A percentile compares a stretch with the other conserved stretches of the same genome.
Conservation (phyloP, 495 filamentous ascomycete genomes). For the Penicillium turbatum region DNA sequence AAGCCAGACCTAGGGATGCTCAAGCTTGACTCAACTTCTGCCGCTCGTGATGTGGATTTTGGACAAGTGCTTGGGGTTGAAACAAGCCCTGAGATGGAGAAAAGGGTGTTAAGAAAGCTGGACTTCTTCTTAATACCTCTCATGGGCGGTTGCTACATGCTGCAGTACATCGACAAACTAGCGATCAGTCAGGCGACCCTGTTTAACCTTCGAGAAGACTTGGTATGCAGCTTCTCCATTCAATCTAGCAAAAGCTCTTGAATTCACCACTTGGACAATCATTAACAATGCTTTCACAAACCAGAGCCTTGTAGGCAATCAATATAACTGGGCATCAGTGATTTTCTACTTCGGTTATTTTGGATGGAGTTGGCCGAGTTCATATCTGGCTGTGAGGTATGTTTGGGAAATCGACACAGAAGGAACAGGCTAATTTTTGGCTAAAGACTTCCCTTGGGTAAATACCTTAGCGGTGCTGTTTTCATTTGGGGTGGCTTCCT, state of each 20-base stretch:
- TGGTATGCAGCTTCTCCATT: conserved; percentile 17
- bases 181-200: conserved; percentile 51
- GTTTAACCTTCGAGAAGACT: conserved; percentile 43
- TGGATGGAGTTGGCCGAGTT: conserved; percentile 47
- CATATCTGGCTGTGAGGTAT: conserved; percentile 41
- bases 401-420: not conserved
- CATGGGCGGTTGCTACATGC: conserved; percentile 43
- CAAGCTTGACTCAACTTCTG: conserved; percentile 9
- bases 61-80: conserved; percentile 29
- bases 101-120: not conserved
- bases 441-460: conserved; percentile 51
- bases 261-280: not conserved
- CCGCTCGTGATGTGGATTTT: conserved; percentile 33
- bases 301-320: conserved; percentile 32
- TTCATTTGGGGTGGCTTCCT: conserved; percentile 31
- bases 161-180: conserved; percentile 58
- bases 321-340: conserved; percentile 47
- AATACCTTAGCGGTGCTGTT: conserved; percentile 37
- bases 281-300: not conserved
- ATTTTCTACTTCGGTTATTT: conserved; percentile 52
- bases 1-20: conserved; percentile 15
- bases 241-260: too few species aligned
- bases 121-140: conserved; percentile 37
- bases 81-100: not conserved
- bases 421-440: conserved; percentile 28